Base-by-base conservation (phyloP, 2,329 filamentous ascomycete species). In the Colletotrichum orbiculare region DNA sequence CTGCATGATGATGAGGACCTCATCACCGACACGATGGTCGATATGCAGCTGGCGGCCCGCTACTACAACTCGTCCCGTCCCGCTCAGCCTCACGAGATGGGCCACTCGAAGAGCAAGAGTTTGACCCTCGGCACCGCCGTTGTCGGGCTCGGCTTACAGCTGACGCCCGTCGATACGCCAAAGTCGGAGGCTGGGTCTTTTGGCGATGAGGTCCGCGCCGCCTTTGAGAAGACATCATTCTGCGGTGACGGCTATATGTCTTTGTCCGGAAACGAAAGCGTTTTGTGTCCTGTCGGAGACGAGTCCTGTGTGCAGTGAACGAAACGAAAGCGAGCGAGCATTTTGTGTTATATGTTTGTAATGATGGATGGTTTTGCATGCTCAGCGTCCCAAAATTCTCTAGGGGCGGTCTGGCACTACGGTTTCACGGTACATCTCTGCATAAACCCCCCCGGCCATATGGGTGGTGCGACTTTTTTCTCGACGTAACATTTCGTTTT, bases 11-110 rank as follows among this genome's bases (percentile, higher is more conserved):
- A 87, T 47, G 81, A 83, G 2, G 81, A 82, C 41, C 82, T 86
- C 66, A 83, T 91, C 67, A 79, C 82, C 42, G 85, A 88, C 67
- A 87, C 87, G 10, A 79, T 88, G 73, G 82, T 84, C 60, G 87
- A 90, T 71, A 91, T 91, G 86, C 83, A 86, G 73, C 83, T 88
- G 50, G 88, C 87, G 7, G 86, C 77, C 15, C 72, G 76, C 34
- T 75, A 77, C 56, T 60, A 57, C 67, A 71, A 72, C 68, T 67
- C 71, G 67, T 69, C 55, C 37, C 47, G 58, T 35, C 52, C 50
- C 33, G 48, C 34, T 15, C 57, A 57, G 54, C 58, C 42, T 38
- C 63, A 60, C 54, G 54, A 67, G 50, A 54, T 60, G 41, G 65
- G 66, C 39, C 67, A 72, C 66, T 68, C 77, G 71, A 74, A 77